These are phyloP conservation scores for Striga hermonthica DNA, from an alignment of 305 asterid species.

Conservation along the genomic window DNA sequence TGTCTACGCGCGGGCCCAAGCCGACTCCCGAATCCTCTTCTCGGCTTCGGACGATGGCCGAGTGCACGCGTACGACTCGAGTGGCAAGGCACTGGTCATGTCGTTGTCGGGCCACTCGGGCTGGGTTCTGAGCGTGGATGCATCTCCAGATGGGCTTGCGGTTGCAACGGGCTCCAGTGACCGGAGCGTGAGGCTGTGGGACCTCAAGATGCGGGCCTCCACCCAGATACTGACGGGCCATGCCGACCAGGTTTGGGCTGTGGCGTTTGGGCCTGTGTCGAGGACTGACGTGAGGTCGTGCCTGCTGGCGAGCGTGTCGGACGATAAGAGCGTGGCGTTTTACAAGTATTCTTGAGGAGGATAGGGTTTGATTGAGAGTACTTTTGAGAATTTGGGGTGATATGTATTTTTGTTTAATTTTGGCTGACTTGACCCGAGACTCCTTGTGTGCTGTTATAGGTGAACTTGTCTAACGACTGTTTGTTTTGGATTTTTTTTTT, in stretches of 20 bases:
- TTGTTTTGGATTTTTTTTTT: too few species aligned
- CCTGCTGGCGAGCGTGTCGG: conserved; percentile 89
- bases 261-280: conserved; percentile 75
- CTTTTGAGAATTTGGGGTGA: too few species aligned
- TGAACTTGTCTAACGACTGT: too few species aligned
- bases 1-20: conserved; percentile 76
- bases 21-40: conserved; percentile 76
- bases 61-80: conserved; percentile 76
- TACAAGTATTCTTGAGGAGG: conserved; percentile 76
- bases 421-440: too few species aligned
- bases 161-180: conserved; percentile 91
- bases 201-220: conserved; percentile 93
- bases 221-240: conserved; percentile 82
- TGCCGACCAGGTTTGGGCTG: conserved; percentile 89
- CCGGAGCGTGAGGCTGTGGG: conserved; percentile 82
- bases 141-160: conserved; percentile 81
- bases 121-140: conserved; percentile 91
- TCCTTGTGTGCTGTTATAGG: too few species aligned
- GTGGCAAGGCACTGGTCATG: conserved; percentile 62
- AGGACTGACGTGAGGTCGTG: conserved; percentile 59
- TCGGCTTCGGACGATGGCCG: conserved; percentile 90
- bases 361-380: too few species aligned
- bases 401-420: too few species aligned
- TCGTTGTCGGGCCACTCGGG: conserved; percentile 86
- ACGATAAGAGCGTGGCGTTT: conserved; percentile 76